Base-by-base conservation (phyloP, 1,284 basidiomycete species). In the Crucibulum parvulum region DNA sequence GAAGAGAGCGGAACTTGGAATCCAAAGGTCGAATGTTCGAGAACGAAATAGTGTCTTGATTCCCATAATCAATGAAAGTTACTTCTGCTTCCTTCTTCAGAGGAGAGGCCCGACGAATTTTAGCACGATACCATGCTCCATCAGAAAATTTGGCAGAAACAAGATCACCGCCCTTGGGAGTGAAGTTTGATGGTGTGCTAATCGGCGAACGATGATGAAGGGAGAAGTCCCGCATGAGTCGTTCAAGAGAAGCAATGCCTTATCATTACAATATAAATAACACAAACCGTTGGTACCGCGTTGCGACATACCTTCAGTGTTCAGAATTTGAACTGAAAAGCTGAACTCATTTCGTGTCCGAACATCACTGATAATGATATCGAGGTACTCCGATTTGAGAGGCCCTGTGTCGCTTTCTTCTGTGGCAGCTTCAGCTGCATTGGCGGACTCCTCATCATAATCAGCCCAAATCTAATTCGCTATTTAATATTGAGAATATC, bases 321-420 rank as follows among this genome's bases (percentile, higher is more conserved):
- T 93, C 34, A 98, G 85, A 50, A 98, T 85, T 75, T 99, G 97
- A 13, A 99, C 89, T 11, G 95, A 97, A 81, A 99, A 99, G 31
- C 77, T 82, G 72, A 98, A 92, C 41, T 86, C 88, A 56, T 89
- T 89, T 63, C 83, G 81, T 6, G 88, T 85, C 56, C 94, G 89
- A 48, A 98, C 87, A 71, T 98, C 94, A 56, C 94, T 96, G 67
- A 99, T 86, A 74, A 96, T 92, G 63, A 98, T 85, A 74, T 99
- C 97, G 52, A 96, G 83, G 72, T 97, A 98, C 70, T 98, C 88
- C 43, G 91, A 72, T 72, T 91, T 88, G 53, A 95, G 78, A 35
- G 93, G 85, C 7, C 81, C 81, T 11, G 76, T 72, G 50, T 83
- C 78, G 24, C 82, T 78, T 55, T 73, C 77, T 37, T 80, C 75